These are phyloP conservation scores for Claviceps paspali DNA, from an alignment of 2,329 filamentous ascomycete species.

Conservation along the genomic window DNA sequence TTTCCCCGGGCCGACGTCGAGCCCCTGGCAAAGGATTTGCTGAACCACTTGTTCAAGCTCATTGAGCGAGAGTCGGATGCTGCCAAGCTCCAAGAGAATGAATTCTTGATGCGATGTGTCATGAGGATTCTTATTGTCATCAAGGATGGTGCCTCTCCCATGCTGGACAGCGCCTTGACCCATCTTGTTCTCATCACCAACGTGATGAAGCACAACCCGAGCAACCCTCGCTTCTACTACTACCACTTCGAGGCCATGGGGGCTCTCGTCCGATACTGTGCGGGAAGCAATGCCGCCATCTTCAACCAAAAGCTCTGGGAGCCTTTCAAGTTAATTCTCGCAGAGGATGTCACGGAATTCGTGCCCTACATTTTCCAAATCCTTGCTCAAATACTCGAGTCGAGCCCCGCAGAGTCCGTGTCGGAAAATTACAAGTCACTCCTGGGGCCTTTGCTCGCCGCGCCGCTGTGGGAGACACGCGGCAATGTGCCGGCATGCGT, in stretches of 20 bases:
- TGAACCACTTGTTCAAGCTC: constrained; percentile 80
- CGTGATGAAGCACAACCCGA: constrained; percentile 86
- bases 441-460: constrained; percentile 62
- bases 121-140: constrained; percentile 96
- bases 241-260: constrained; percentile 94
- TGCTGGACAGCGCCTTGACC: constrained; percentile 63
- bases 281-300: constrained; percentile 49
- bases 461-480: constrained; percentile 77
- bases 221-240: constrained; percentile 96
- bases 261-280: constrained; percentile 61
- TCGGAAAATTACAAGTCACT: constrained; percentile 70
- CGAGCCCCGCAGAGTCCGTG: constrained; percentile 63
- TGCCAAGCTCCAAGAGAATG: constrained; percentile 94
- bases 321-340: constrained; percentile 67
- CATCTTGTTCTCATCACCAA: constrained; percentile 82
- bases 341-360: constrained; percentile 85
- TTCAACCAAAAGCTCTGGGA: constrained; percentile 71
- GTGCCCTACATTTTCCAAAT: constrained; percentile 94
- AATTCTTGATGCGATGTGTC: constrained; percentile 95
- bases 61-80: constrained; percentile 74
- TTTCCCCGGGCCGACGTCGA: constrained; percentile 68
- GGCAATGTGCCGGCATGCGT: constrained; percentile 89
- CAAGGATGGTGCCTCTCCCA: constrained; percentile 60
- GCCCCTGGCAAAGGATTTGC: constrained; percentile 68
- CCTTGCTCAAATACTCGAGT: constrained; percentile 77